Base-by-base conservation (phyloP, 345 rosid species). In the Sisymbrium irio region DNA sequence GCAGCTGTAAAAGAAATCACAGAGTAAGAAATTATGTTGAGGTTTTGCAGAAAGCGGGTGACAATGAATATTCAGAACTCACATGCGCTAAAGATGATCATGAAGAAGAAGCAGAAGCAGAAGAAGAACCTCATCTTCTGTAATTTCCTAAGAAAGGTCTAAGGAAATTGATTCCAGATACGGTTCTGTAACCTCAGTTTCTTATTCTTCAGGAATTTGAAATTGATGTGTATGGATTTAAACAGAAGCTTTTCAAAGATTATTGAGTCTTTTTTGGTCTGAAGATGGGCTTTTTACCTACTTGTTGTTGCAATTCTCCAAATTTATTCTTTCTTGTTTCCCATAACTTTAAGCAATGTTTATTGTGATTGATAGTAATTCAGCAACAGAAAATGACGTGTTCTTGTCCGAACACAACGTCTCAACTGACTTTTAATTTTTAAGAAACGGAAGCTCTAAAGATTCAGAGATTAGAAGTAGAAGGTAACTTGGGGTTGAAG, bases 321-420 rank as follows among this genome's bases (percentile, higher is more conserved):
- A 77, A 66, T 64, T 14, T 77, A 63, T 60, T 73, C 69, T 41
- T 56, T 49, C 35, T 35, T 47, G 46, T 45, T 88, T 84, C 44
- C 92, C 80, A 71, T 82, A 75, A 62, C 89, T 87, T 85, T 37
- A 89, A 89, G 96, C 96, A 86, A 89, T 75, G 75, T 77, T 58
- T 51, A 53, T 71, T 78, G 73, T 78, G 65, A 58, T 5, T 77
- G 76, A 65, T 64, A 57, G 20, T 71, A 70, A 30, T 70, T 64
- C 72, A 57, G 56, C 80, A 71, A 37, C 67, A 64, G 72, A 71
- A 64, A 64, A 46, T 62, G 78, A 72, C 76, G 77, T 74, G 77
- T 65, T 22, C 39, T 74, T 30, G 59, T 78, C 46, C 45, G 85
- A 86, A 69, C 54, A 75, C 53, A 77, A 85, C 95, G 73, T 79